Conservation (phyloP, 768 basidiomycete species). For the Hericium rajendrae region DNA sequence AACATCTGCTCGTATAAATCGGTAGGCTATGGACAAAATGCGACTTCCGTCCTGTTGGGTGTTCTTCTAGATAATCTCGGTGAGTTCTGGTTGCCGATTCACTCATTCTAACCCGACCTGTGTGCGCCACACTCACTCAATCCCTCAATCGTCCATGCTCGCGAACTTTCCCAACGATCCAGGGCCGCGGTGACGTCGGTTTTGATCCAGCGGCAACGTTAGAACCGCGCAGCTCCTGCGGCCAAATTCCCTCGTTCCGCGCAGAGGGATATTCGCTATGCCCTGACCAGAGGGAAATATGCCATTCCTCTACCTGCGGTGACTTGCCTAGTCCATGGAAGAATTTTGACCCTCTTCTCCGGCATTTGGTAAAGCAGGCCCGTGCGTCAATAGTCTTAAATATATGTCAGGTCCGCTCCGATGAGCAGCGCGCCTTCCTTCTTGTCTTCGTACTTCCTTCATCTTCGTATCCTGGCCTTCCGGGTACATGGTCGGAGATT, state of each 20-base stretch:
- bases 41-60: no score
- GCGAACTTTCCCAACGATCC: not conserved
- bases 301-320: slow-evolving; percentile 3
- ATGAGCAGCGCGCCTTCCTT: not conserved
- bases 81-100: no score
- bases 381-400: not conserved
- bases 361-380: not conserved
- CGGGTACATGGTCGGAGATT: not conserved
- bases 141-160: not conserved
- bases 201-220: not conserved
- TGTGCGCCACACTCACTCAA: not conserved
- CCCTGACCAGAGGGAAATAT: slow-evolving; percentile 6
- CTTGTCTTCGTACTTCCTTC: not conserved
- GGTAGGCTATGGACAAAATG: not conserved
- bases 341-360: not conserved
- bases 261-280: not conserved
- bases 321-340: not conserved
- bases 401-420: not conserved
- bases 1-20: not conserved
- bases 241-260: not conserved
- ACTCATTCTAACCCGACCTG: not conserved
- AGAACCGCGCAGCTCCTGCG: not conserved
- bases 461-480: not conserved
- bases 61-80: no score
- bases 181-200: not conserved